These are phyloP conservation scores for Acer yangbiense DNA, from an alignment of 345 rosid species.

Conservation along the genomic window DNA sequence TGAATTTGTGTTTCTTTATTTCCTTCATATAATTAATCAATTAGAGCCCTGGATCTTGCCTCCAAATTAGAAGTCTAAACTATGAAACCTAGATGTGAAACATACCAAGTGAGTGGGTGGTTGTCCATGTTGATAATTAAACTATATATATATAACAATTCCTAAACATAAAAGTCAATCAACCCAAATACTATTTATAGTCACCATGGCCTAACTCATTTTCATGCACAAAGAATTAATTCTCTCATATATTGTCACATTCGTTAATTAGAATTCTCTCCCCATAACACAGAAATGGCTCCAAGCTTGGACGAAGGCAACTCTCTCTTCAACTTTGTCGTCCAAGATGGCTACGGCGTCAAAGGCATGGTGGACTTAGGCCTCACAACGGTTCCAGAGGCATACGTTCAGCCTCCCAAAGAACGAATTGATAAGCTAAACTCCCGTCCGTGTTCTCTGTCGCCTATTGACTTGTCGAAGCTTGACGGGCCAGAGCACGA, in stretches of 20 bases:
- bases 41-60: neutral
- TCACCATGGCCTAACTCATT: neutral
- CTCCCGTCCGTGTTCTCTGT: neutral
- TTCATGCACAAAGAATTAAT: neutral
- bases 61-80: neutral
- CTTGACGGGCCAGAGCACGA: slow-evolving; percentile 47
- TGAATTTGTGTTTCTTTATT: too few species aligned
- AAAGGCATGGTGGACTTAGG: slow-evolving; percentile 58
- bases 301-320: slow-evolving; percentile 32
- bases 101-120: neutral
- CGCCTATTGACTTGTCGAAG: slow-evolving; percentile 47
- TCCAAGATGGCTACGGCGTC: slow-evolving; percentile 53
- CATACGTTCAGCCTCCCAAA: slow-evolving; percentile 30
- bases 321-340: slow-evolving; percentile 49
- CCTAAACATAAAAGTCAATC: neutral
- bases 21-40: neutral
- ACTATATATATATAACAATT: neutral
- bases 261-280: too few species aligned
- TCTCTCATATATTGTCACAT: neutral
- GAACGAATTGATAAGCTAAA: slow-evolving; percentile 47
- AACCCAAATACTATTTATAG: neutral
- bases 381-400: slow-evolving; percentile 38
- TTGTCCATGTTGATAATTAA: neutral
- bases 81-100: neutral
- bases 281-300: slow-evolving; percentile 24